Base-by-base conservation (phyloP, 352 stramenopile species). In the Phytopythium litorale region DNA sequence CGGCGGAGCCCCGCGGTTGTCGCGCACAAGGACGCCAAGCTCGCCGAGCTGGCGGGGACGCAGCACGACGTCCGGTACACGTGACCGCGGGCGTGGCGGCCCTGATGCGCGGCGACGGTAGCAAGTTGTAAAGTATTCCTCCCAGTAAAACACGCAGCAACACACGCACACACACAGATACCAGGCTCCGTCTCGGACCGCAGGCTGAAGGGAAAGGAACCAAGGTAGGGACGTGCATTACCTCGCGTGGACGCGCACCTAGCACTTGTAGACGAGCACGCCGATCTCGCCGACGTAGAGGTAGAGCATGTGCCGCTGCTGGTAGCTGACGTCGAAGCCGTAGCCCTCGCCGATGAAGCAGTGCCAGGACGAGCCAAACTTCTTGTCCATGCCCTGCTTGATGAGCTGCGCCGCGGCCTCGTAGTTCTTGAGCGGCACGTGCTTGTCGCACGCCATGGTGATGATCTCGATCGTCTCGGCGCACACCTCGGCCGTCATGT, bases 331-430 rank as follows among this genome's bases (percentile, higher is more conserved):
- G 66, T 98, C 92, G 69, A 98, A 98, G 53, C 91, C 95, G 70
- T 98, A 99, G 15, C 96, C 96, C 73, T 98, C 96, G 35, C 94
- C 96, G 23, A 99, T 96, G 60, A 95, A 96, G 70, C 91, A 98
- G 71, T 99, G 94, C 96, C 96, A 98, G 6, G 92, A 97, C 16
- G 88, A 79, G 7, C 94, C 96, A 70, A 98, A 99, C 71, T 98
- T 98, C 78, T 99, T 98, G 79, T 99, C 96, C 74, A 98, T 92
- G 33, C 89, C 97, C 68, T 98, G 90, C 72, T 99, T 98, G 63
- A 98, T 98, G 16, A 97, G 75, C 66, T 96, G 86, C 56, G 88
- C 81, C 13, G 87, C 86, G 0, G 83, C 89, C 71, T 99, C 94
- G 75, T 98, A 99, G 76, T 98, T 98, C 68, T 97, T 96, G 19